Percentiles rank a stretch among this genome's conserved stretches.
Evolutionary conservation across 441 rosid species (phyloP).

Genomic region (Adansonia rubrostipa): DNA sequence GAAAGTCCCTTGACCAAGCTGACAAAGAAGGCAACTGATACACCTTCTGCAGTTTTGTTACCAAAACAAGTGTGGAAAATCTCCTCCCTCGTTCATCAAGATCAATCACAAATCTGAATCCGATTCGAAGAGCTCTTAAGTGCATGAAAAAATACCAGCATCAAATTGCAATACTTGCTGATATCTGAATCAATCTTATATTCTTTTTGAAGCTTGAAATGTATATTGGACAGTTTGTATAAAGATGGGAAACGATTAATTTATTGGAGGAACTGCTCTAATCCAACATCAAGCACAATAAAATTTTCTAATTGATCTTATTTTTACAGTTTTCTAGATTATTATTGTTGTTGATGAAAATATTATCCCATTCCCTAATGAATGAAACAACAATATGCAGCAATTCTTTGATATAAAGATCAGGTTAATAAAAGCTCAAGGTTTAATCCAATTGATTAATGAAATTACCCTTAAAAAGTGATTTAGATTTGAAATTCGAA

Average conservation of each 20-base stretch:
- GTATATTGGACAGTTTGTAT: not conserved
- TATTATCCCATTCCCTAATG: not conserved
- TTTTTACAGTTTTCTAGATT: not conserved
- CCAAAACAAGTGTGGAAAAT: conserved; percentile 14
- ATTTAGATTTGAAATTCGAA: no score
- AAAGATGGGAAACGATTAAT: conserved; percentile 2
- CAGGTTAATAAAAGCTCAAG: no score
- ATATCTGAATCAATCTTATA: conserved; percentile 18
- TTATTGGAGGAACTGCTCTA: not conserved
- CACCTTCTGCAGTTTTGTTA: not conserved
- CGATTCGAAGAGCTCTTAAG: conserved; percentile 30
- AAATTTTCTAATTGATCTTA: not conserved
- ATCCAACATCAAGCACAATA: not conserved
- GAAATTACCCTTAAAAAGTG: no score
- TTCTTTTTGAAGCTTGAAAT: conserved; percentile 12
- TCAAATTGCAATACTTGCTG: conserved; percentile 27
- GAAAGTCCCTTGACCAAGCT: conserved; percentile 18
- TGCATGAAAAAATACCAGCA: conserved; percentile 12
- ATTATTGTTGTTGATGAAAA: not conserved
- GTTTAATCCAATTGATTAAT: no score
- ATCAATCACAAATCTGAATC: conserved; percentile 19
- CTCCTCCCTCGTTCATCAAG: conserved; percentile 21
- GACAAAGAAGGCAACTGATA: conserved; percentile 8
- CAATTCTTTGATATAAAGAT: not conserved
- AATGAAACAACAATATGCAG: not conserved